Percentiles rank a stretch among this genome's conserved stretches.
These are phyloP conservation scores for Ophidiomyces ophidiicola DNA, from an alignment of 2,329 filamentous ascomycete species.

Conservation along the genomic window DNA sequence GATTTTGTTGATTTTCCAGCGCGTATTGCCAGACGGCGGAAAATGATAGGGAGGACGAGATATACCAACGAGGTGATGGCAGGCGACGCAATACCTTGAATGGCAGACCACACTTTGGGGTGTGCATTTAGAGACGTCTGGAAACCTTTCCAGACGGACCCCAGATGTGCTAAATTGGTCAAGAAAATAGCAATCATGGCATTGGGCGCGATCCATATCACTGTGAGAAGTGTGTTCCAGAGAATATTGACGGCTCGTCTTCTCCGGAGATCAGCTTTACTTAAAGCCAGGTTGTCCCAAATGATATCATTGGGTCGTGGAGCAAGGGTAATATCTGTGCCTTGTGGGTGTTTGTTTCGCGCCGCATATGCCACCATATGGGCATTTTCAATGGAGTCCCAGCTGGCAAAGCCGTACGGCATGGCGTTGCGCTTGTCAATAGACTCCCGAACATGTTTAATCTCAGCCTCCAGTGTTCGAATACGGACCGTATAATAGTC, in stretches of 20 bases:
- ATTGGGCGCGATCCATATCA: constrained; percentile 85
- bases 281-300: constrained; percentile 81
- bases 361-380: constrained; percentile 75
- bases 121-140: constrained; percentile 50
- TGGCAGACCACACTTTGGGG: constrained; percentile 62
- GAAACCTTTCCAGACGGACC: constrained; percentile 67
- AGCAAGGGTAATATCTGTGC: constrained; percentile 64
- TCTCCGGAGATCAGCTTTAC: constrained; percentile 54
- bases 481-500: constrained; percentile 84
- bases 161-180: constrained; percentile 71
- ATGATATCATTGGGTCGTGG: constrained; percentile 85
- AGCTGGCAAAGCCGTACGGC: constrained; percentile 89
- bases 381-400: constrained; percentile 73
- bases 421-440: constrained; percentile 82
- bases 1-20: constrained; percentile 88
- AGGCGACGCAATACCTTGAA: constrained; percentile 85
- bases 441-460: constrained; percentile 67
- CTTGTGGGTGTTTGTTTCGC: constrained; percentile 67
- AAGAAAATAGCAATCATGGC: constrained; percentile 89
- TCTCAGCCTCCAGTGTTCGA: constrained; percentile 64
- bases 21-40: constrained; percentile 70
- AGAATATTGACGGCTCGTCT: constrained; percentile 67
- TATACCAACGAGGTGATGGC: constrained; percentile 80
- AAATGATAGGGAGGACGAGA: constrained; percentile 76
- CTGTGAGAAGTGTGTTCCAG: constrained; percentile 68